Conservation (phyloP, 225 moss, liverwort and hornwort species). For the Thuidium tamariscinum region DNA sequence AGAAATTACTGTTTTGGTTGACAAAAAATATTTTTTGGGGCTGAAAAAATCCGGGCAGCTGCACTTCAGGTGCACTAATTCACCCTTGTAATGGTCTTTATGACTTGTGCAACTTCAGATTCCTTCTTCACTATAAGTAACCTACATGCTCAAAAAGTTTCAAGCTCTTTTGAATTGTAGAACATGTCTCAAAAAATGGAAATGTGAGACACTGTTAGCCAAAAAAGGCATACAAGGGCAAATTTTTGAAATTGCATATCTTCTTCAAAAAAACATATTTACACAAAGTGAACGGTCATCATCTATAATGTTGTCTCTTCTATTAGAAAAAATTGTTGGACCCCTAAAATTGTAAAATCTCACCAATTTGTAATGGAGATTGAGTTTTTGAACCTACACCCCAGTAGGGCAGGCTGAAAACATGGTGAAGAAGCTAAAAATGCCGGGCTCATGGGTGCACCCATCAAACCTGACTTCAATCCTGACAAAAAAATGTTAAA, state of each 20-base stretch:
- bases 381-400: not conserved
- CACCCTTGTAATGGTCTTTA: not conserved
- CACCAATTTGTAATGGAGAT: not conserved
- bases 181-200: not conserved
- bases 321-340: not conserved
- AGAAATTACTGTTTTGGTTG: no score
- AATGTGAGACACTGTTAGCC: not conserved
- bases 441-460: no score
- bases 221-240: not conserved
- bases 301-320: fast-evolving
- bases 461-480: no score
- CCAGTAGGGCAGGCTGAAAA: no score
- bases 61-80: not conserved
- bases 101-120: not conserved
- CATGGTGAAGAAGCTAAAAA: no score
- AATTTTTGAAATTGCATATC: not conserved
- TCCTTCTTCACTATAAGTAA: not conserved
- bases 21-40: no score
- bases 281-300: not conserved
- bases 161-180: not conserved
- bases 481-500: no score
- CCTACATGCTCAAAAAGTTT: not conserved
- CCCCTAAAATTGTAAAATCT: not conserved
- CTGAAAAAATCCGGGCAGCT: no score
- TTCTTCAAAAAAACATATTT: not conserved